phyloP scores from a whole-genome alignment of 2,329 filamentous ascomycete genomes.

The Cladobotryum mycophilum region DNA sequence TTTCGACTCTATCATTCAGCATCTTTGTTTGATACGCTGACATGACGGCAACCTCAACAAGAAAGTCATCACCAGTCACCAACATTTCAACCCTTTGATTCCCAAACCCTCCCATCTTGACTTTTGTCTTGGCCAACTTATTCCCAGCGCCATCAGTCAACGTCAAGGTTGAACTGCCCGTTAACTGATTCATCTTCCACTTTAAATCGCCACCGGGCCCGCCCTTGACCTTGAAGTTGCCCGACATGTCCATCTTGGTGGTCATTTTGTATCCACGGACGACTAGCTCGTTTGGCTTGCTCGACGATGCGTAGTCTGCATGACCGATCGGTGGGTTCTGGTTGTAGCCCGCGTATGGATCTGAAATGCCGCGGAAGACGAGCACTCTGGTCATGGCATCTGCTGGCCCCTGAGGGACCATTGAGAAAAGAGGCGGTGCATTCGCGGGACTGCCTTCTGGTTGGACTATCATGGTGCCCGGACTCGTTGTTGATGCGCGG shows the following conservation, averaged over 20 bases:
- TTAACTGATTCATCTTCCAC: constrained; percentile 3
- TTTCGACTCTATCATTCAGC: background rate
- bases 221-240: background rate
- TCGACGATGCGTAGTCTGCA: background rate
- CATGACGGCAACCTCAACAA: constrained; percentile 1
- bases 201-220: constrained; percentile 1
- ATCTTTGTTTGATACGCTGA: background rate
- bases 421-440: background rate
- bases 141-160: background rate
- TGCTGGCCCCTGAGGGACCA: background rate
- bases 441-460: background rate
- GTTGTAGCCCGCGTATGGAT: background rate
- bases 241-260: constrained; percentile 1
- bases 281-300: background rate
- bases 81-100: constrained; percentile 1
- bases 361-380: constrained; percentile 1
- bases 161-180: background rate
- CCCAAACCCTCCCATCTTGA: background rate
- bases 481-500: background rate
- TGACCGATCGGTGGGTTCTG: background rate
- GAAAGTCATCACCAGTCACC: background rate
- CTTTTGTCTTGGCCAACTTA: constrained; percentile 1
- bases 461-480: background rate
- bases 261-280: background rate
- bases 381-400: background rate